These are phyloP conservation scores for Globomyces pollinis-pini DNA, from an alignment of 192 early-diverging fungal genomes.

Conservation along the genomic window DNA sequence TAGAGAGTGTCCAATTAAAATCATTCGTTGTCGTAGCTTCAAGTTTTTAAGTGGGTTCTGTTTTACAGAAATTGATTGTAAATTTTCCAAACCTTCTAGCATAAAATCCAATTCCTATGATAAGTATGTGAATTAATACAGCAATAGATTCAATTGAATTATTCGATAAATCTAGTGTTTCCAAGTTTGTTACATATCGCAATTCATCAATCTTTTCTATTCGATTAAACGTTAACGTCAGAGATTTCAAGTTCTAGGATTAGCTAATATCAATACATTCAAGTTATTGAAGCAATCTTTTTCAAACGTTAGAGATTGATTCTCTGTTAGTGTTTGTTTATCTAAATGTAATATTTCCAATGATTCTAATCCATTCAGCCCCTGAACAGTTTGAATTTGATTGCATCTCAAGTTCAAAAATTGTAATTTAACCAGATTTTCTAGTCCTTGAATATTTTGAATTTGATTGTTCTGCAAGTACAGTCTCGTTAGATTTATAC, in stretches of 20 bases:
- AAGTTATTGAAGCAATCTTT: too few species aligned
- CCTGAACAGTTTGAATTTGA: conserved; percentile 21
- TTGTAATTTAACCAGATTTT: conserved; percentile 20
- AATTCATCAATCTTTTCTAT: too few species aligned
- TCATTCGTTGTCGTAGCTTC: conserved; percentile 34
- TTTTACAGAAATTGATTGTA: background rate
- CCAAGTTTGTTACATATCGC: too few species aligned
- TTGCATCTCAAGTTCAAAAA: conserved; percentile 21
- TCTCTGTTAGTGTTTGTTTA: conserved; percentile 30
- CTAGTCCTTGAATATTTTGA: conserved; percentile 32
- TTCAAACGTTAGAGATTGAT: too few species aligned
- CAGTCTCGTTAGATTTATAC: conserved; percentile 25
- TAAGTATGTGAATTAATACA: too few species aligned
- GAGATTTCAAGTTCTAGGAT: too few species aligned
- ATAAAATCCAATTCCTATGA: too few species aligned
- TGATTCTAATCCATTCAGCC: conserved; percentile 19
- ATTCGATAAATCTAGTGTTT: too few species aligned
- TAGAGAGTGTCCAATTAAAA: conserved; percentile 22
- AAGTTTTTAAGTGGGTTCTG: conserved; percentile 2
- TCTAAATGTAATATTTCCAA: conserved; percentile 45
- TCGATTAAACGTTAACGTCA: too few species aligned
- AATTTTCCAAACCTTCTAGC: background rate
- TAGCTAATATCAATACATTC: too few species aligned
- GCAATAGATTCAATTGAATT: too few species aligned
- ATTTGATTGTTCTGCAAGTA: conserved; percentile 49